phyloP scores from a whole-genome alignment of 805 yeast species.

The Metschnikowia amazonensis region DNA sequence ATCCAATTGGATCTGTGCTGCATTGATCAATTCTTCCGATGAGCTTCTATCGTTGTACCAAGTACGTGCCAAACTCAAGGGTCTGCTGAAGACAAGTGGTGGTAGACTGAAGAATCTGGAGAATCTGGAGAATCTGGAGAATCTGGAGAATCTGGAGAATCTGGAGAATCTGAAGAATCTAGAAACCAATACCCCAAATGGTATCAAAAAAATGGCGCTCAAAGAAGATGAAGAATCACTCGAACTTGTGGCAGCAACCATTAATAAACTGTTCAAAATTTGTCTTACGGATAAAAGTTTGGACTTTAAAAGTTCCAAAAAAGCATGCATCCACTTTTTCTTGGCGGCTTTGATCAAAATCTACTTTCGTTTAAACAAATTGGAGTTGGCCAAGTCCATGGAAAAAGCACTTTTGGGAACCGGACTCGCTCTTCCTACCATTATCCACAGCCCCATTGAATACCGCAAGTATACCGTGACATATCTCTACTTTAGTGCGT shows the following conservation, averaged over 20 bases:
- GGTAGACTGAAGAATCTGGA: too few relatives aligned
- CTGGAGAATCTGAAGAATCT: too few relatives aligned
- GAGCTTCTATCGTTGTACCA: conserved; percentile 40
- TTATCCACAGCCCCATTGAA: conserved; percentile 35
- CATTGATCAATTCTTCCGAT: conserved; percentile 39
- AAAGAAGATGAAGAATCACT: conserved; percentile 17
- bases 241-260: conserved; percentile 57
- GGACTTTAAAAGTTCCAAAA: conserved; percentile 46
- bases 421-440: conserved; percentile 47
- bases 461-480: conserved; percentile 38
- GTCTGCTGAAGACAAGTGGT: conserved; percentile 17
- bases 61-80: conserved; percentile 28
- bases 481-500: conserved; percentile 67
- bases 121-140: too few relatives aligned
- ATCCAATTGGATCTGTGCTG: conserved; percentile 48
- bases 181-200: too few relatives aligned
- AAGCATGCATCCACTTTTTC: conserved; percentile 65
- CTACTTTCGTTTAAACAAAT: conserved; percentile 62
- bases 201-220: conserved; percentile 7
- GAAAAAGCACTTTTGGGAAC: conserved; percentile 64
- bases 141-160: too few relatives aligned
- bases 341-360: conserved; percentile 65
- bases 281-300: conserved; percentile 76
- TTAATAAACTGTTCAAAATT: conserved; percentile 70
- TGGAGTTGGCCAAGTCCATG: conserved; percentile 70